These are phyloP conservation scores for Ophiostoma populinum DNA, from an alignment of 2,329 filamentous ascomycete genomes.

Conservation along the genomic window DNA sequence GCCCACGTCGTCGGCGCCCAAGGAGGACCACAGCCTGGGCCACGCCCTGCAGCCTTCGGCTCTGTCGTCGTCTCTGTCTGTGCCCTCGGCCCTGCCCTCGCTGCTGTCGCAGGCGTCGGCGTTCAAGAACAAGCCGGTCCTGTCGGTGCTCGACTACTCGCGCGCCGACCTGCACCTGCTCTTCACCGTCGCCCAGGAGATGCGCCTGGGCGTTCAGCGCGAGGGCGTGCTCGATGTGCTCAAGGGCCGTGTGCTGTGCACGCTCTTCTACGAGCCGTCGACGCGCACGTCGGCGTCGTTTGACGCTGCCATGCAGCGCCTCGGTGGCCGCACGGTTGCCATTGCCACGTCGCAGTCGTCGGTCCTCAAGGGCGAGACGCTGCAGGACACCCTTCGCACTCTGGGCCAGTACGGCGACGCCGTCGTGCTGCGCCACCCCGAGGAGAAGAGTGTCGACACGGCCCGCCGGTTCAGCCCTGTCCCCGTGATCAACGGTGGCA, in stretches of 20 bases:
- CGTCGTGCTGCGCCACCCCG: slow-evolving; percentile 86
- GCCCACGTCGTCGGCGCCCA: slow-evolving; percentile 22
- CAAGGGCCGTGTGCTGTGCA: slow-evolving; percentile 71
- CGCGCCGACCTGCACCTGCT: slow-evolving; percentile 79
- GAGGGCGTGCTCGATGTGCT: slow-evolving; percentile 79
- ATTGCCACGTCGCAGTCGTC: slow-evolving; percentile 74
- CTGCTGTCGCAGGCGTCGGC: slow-evolving; percentile 58
- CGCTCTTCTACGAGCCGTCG: slow-evolving; percentile 95
- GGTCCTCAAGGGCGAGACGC: slow-evolving; percentile 82
- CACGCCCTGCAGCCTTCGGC: neutral
- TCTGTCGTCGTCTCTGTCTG: neutral
- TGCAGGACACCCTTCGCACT: slow-evolving; percentile 87
- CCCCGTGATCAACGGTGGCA: slow-evolving; percentile 92
- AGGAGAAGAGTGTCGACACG: slow-evolving; percentile 60
- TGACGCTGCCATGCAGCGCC: slow-evolving; percentile 94
- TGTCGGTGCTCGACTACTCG: slow-evolving; percentile 82
- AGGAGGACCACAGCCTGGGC: neutral
- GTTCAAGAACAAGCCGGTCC: slow-evolving; percentile 78
- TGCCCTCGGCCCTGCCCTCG: slow-evolving; percentile 33
- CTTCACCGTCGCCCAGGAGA: slow-evolving; percentile 94
- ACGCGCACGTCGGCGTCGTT: slow-evolving; percentile 92
- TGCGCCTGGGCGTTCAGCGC: slow-evolving; percentile 86
- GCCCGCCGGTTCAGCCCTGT: slow-evolving; percentile 79
- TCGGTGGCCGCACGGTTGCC: slow-evolving; percentile 72
- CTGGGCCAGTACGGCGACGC: slow-evolving; percentile 89